These are phyloP conservation scores for Magnusiomyces tetraspermus DNA, from an alignment of 1,139 yeast genomes.

Conservation along the genomic window DNA sequence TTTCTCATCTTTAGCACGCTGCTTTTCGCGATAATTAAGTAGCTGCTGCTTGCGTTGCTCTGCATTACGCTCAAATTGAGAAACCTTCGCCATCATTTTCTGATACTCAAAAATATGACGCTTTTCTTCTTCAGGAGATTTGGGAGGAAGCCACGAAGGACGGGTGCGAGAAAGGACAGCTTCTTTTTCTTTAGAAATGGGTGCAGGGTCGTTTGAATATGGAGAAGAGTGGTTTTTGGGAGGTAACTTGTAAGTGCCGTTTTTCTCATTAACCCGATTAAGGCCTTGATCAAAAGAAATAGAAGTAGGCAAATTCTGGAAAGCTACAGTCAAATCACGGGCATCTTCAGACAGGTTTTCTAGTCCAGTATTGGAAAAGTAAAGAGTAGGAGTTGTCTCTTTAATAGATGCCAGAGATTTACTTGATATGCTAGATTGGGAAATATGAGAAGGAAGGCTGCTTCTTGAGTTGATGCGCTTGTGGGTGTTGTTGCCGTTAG, in stretches of 20 bases:
- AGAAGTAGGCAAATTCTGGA: constrained; percentile 24
- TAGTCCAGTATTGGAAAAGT: constrained; percentile 18
- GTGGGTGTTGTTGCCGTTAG: too few species aligned
- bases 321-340: constrained; percentile 38
- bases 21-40: constrained; percentile 26
- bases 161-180: constrained; percentile 42
- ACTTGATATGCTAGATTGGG: too few species aligned
- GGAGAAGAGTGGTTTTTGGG: constrained; percentile 6
- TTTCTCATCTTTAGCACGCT: constrained; percentile 23
- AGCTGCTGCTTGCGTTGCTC: constrained; percentile 25
- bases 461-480: constrained; percentile 14
- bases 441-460: too few species aligned
- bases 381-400: constrained; percentile 21
- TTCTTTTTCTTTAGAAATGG: constrained; percentile 24
- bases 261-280: constrained; percentile 6
- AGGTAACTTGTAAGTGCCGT: constrained; percentile 7
- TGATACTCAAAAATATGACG: constrained; percentile 52
- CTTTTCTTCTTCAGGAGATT: constrained; percentile 42
- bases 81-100: constrained; percentile 40
- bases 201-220: constrained; percentile 16
- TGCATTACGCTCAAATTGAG: constrained; percentile 20
- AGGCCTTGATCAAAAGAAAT: constrained; percentile 3
- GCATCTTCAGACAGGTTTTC: constrained; percentile 38
- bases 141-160: constrained; percentile 63
- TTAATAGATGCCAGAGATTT: constrained; percentile 15